Base-by-base conservation (phyloP, 768 basidiomycete genomes). In the Ramaria sp. region DNA sequence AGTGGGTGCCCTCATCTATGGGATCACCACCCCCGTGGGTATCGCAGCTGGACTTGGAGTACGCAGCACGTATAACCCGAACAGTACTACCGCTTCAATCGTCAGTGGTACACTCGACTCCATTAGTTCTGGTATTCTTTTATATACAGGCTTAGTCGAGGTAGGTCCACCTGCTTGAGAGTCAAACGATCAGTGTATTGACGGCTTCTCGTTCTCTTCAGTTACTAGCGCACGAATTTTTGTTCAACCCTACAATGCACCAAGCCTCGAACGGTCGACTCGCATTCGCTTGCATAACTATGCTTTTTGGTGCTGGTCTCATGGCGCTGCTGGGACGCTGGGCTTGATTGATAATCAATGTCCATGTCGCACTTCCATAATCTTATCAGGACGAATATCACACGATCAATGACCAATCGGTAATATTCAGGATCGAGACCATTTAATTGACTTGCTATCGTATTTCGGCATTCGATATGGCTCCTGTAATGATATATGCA, bases 211-310 rank as follows among this genome's bases (percentile, higher is more conserved):
- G 7, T 30, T 19, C 55, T 59, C 10, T 56, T 12, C 11, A 53
- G 84, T 78, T 96, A 0, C 77, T 98, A 46, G 95, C 91, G 1
- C 94, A 96, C 66, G 95, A 97, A 65, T 96, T 98, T 71, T 66
- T 98, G 41, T 92, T 95, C 72, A 92, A 82, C 73, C 81, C 83
- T 58, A 80, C 89, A 57, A 90, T 93, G 85, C 81, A 85, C 68
- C 74, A 79, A n/a, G 79, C 78, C 4, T 81, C 82, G 5, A 81
- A 79, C 53, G 64, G 68, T 27, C 81, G 82, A 63, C 70, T 95
- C n/a, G 69, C 75, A 0, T 95, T 88, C 61, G 83, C 89, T 7
- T 60, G 91, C 59, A 68, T 71, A n/a, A 84, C 81, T 62, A 91
- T 96, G 84, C 61, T 86, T n/a, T 59, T 84, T 9, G 94, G 94